Conservation (phyloP, 2,329 filamentous ascomycete species). For the Uncinocarpus reesii region DNA sequence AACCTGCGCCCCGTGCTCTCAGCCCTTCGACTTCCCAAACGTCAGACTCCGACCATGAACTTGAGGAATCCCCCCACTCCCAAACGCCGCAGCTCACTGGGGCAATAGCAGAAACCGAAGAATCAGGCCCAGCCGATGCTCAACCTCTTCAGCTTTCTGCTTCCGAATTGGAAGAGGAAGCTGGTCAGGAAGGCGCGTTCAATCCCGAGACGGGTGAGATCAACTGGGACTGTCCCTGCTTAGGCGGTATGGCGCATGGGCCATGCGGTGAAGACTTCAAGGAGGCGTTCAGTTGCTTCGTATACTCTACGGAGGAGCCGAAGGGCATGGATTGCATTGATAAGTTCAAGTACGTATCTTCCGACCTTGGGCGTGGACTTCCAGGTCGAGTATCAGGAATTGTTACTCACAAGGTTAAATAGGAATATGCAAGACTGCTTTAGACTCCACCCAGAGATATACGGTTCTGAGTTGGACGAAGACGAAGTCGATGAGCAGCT, state of each 20-base stretch:
- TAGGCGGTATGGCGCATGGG: slow-evolving; percentile 93
- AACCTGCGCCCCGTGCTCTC: slow-evolving; percentile 11
- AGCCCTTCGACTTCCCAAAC: slow-evolving; percentile 16
- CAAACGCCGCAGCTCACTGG: slow-evolving; percentile 17
- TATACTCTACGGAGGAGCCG: slow-evolving; percentile 86
- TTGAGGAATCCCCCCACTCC: slow-evolving; percentile 13
- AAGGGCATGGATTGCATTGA: slow-evolving; percentile 98
- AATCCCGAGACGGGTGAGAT: slow-evolving; percentile 98
- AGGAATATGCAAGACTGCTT: slow-evolving; percentile 98
- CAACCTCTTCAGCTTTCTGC: slow-evolving; percentile 24
- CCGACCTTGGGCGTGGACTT: neutral
- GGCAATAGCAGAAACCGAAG: slow-evolving; percentile 17
- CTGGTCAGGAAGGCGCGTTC: slow-evolving; percentile 80
- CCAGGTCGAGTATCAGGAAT: neutral
- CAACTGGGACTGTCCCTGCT: slow-evolving; percentile 98
- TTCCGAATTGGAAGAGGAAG: slow-evolving; percentile 64
- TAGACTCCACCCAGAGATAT: slow-evolving; percentile 80
- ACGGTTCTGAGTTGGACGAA: slow-evolving; percentile 75
- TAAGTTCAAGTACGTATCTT: slow-evolving; percentile 72
- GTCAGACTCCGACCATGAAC: slow-evolving; percentile 13
- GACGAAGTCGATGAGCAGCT: slow-evolving; percentile 45
- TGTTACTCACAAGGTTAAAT: slow-evolving; percentile 23
- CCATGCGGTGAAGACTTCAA: slow-evolving; percentile 95
- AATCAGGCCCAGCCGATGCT: slow-evolving; percentile 8
- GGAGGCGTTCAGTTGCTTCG: slow-evolving; percentile 94